Conservation (phyloP, 495 filamentous ascomycete genomes). For the Podospora pseudopauciseta region DNA sequence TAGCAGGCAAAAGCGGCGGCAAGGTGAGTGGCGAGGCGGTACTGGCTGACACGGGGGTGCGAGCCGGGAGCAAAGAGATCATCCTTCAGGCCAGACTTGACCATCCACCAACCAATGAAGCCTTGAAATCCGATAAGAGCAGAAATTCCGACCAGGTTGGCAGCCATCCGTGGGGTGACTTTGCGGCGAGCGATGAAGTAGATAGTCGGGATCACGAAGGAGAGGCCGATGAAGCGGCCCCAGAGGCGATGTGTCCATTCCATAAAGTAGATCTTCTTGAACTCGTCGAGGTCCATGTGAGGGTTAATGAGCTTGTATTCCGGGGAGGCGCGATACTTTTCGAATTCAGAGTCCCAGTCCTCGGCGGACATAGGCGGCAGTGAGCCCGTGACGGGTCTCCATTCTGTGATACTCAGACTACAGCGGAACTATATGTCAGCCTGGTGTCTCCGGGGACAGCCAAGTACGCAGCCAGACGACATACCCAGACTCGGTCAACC, state of each 20-base stretch:
- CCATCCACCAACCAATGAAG: constrained; percentile 98
- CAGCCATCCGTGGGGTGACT: constrained; percentile 73
- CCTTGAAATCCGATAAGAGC: constrained; percentile 93
- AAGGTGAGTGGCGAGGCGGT: constrained; percentile 84
- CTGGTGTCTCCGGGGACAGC: background rate
- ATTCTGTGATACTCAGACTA: constrained; percentile 98
- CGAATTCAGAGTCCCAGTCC: constrained; percentile 89
- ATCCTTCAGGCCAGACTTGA: constrained; percentile 90
- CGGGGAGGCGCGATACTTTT: constrained; percentile 83
- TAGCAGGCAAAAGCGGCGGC: constrained; percentile 89
- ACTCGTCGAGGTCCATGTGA: constrained; percentile 85
- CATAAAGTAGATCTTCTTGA: constrained; percentile 99
- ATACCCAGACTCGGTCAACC: constrained; percentile 94
- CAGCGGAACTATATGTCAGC: constrained; percentile 3
- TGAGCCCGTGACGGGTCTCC: constrained; percentile 92
- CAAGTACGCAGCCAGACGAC: constrained; percentile 17
- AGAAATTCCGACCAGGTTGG: constrained; percentile 74
- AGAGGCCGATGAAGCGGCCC: constrained; percentile 88
- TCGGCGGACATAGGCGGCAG: constrained; percentile 72
- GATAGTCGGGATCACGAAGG: constrained; percentile 79
- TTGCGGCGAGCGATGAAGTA: constrained; percentile 84
- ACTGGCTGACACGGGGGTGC: constrained; percentile 90
- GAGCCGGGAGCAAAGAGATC: constrained; percentile 87
- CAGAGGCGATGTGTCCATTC: constrained; percentile 96
- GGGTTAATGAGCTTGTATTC: constrained; percentile 89